Evolutionary conservation across 495 filamentous ascomycete genomes (phyloP).

Genomic region (Penicillium goetzii): DNA sequence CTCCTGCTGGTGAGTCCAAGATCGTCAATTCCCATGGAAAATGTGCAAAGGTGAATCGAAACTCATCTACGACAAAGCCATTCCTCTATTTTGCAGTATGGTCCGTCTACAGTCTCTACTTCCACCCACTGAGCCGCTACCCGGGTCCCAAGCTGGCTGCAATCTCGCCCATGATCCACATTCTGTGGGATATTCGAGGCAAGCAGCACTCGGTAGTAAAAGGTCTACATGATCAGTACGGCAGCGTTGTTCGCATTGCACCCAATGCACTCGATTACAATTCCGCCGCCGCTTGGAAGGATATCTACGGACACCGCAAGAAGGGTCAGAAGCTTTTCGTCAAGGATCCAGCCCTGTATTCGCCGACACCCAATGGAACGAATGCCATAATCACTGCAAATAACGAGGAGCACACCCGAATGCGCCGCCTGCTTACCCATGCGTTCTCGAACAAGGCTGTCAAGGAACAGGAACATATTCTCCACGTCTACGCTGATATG

Average conservation of each 20-base stretch:
- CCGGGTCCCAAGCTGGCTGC: constrained; percentile 46
- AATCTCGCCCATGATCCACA: constrained; percentile 16
- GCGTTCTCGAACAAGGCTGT: constrained; percentile 56
- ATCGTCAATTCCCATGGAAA: neutral
- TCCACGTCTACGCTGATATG: constrained; percentile 31
- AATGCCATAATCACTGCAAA: constrained; percentile 24
- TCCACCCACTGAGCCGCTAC: constrained; percentile 52
- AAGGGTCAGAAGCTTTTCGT: constrained; percentile 35
- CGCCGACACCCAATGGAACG: constrained; percentile 30
- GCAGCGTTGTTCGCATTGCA: constrained; percentile 39
- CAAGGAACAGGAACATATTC: constrained; percentile 39
- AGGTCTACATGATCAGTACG: constrained; percentile 41
- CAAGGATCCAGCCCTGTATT: constrained; percentile 41
- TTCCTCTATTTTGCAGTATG: neutral
- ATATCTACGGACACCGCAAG: constrained; percentile 59
- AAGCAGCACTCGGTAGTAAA: constrained; percentile 19
- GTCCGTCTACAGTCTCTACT: constrained; percentile 16
- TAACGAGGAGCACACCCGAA: constrained; percentile 35
- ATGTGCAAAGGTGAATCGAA: neutral
- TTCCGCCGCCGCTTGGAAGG: constrained; percentile 60
- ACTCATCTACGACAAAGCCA: neutral
- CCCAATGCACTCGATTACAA: constrained; percentile 42
- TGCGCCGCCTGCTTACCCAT: constrained; percentile 48
- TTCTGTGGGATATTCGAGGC: constrained; percentile 22
- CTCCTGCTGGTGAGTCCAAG: neutral